phyloP scores from a whole-genome alignment of 1,284 basidiomycete species.

The Rhodofomes roseus region DNA sequence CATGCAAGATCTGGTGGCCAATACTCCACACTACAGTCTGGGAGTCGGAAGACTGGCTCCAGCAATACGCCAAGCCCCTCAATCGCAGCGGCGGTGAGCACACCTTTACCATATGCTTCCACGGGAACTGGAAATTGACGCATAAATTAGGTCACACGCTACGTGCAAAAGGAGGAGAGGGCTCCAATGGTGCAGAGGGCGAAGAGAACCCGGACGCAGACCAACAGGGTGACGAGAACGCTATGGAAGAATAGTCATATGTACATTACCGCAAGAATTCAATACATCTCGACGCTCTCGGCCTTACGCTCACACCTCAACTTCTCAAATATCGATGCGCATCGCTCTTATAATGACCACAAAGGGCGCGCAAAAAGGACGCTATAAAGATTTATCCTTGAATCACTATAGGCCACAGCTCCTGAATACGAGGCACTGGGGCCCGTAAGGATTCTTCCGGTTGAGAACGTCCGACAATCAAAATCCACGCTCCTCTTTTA shows the following conservation, averaged over 20 bases:
- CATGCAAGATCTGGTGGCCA: slow-evolving; percentile 8
- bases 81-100: slow-evolving; percentile 63
- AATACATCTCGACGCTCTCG: background rate
- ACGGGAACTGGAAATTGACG: background rate
- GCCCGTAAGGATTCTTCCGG: too few species aligned
- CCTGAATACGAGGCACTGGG: too few species aligned
- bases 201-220: slow-evolving; percentile 21
- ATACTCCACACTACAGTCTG: slow-evolving; percentile 50
- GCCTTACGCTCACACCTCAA: too few species aligned
- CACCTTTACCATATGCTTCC: slow-evolving; percentile 1
- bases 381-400: too few species aligned
- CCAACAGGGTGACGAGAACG: slow-evolving; percentile 39
- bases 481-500: too few species aligned
- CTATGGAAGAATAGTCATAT: slow-evolving; percentile 61
- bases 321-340: too few species aligned
- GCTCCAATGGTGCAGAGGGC: slow-evolving; percentile 21
- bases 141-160: slow-evolving; percentile 41
- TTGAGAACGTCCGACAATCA: too few species aligned
- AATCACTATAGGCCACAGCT: too few species aligned
- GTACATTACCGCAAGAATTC: background rate
- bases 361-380: too few species aligned
- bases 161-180: slow-evolving; percentile 35
- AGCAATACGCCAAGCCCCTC: slow-evolving; percentile 68
- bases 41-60: slow-evolving; percentile 84
- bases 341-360: too few species aligned